Evolutionary conservation across 495 filamentous ascomycete species (phyloP), one percentile per base, ranked within the genome.

Genomic region (Sporormia fimetaria): DNA sequence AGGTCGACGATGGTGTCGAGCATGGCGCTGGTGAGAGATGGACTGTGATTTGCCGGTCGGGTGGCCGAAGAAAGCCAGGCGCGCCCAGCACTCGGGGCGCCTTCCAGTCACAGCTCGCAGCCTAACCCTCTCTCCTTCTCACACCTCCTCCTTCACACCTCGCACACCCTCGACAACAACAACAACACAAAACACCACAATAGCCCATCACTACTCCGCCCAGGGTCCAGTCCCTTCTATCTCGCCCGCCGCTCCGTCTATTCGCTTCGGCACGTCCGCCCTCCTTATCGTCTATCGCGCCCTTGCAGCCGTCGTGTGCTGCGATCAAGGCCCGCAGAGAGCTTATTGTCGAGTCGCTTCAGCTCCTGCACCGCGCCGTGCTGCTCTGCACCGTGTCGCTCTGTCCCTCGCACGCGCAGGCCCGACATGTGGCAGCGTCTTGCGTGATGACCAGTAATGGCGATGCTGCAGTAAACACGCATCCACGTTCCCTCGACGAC

Each of bases 401-500:
- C 15, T 18, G 31, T 33, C 31, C 31, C 15, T 9, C 21, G 34
- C 18, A 12, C 18, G 27, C 21, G 21, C 18, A 23, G 8, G 27
- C 32, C 37, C 43, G 38, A 43, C 43, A 47, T 47, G 49, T 47
- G 49, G 49, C 49, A 47, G 49, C 22, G 11, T 18, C 33, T 36
- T 42, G 42, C 49, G 43, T 52, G 23, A 52, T 52, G 49, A 42
- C 49, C 33, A 52, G 43, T 47, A 52, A 47, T 47, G 47, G 33
- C 36, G 47, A 45, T 25, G 14, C 32, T 36, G 42, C 33, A 23
- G 37, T 47, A 33, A 37, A 37, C 21, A 21, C 42, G 27, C 40
- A 18, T 44, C 40, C 39, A 33, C 34, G 33, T 27, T 33, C 40
- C 29, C 33, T 50, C 40, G 33, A 37, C 18, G 39, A 38, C 27